Percentiles rank a stretch among this genome's conserved stretches.
Evolutionary conservation across 2,329 filamentous ascomycete genomes (phyloP).

Genomic region (Pseudonectria foliicola): DNA sequence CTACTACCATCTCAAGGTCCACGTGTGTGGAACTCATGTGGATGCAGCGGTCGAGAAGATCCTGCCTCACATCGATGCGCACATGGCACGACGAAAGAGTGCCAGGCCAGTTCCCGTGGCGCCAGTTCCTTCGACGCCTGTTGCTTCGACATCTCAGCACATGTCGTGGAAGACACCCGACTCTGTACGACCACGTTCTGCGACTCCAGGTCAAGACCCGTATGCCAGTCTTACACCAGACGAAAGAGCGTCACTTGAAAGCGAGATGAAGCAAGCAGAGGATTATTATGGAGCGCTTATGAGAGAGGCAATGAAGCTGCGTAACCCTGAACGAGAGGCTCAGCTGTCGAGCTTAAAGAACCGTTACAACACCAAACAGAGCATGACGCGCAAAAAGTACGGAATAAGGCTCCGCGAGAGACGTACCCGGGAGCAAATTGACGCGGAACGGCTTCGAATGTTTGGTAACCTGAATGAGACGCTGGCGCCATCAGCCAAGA

Average conservation of each 20-base stretch:
- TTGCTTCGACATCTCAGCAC: too few relatives aligned
- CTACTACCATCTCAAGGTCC: conserved; percentile 37
- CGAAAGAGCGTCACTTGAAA: conserved; percentile 17
- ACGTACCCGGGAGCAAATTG: conserved; percentile 39
- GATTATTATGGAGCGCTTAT: conserved; percentile 35
- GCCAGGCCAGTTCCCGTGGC: too few relatives aligned
- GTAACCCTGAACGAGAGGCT: conserved; percentile 26
- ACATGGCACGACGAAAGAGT: background rate
- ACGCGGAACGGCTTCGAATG: conserved; percentile 35
- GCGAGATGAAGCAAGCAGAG: conserved; percentile 24
- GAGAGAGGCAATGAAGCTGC: conserved; percentile 32
- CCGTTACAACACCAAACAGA: conserved; percentile 48
- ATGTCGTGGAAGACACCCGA: too few relatives aligned
- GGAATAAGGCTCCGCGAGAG: conserved; percentile 47
- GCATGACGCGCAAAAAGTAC: conserved; percentile 49
- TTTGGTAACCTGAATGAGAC: conserved; percentile 12
- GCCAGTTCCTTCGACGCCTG: too few relatives aligned
- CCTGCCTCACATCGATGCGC: conserved; percentile 4
- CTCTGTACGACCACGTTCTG: conserved; percentile 1
- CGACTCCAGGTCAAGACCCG: conserved; percentile 27
- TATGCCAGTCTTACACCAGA: conserved; percentile 37
- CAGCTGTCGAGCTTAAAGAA: conserved; percentile 40
- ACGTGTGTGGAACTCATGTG: conserved; percentile 39
- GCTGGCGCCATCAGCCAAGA: conserved; percentile 16
- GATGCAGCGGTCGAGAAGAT: conserved; percentile 10